phyloP scores from a whole-genome alignment of 2,329 filamentous ascomycete species.

The Bipolaris sorokiniana region DNA sequence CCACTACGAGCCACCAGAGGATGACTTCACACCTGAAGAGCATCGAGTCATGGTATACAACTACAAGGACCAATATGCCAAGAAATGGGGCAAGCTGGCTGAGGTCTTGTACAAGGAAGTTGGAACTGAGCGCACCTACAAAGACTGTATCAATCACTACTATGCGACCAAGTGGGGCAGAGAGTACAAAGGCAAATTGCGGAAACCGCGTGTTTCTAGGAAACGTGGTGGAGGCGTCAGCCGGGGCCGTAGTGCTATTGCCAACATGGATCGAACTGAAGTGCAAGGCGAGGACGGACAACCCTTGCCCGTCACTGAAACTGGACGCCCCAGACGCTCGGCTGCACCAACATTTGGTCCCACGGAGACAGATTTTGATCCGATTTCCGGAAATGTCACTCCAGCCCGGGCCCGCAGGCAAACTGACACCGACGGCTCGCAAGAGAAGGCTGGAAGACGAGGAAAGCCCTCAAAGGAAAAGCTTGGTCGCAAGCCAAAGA shows the following conservation, averaged over 20 bases:
- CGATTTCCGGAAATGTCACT: conserved; percentile 35
- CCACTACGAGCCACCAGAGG: conserved; percentile 73
- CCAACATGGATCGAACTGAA: conserved; percentile 53
- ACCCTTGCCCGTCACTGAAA: conserved; percentile 53
- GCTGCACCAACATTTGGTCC: conserved; percentile 76
- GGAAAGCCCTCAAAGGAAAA: conserved; percentile 51
- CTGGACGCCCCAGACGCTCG: conserved; percentile 57
- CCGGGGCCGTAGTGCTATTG: conserved; percentile 65
- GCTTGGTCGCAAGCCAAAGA: conserved; percentile 50
- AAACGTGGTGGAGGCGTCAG: conserved; percentile 45
- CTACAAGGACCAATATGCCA: conserved; percentile 73
- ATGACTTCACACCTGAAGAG: conserved; percentile 78
- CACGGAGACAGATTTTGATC: conserved; percentile 67
- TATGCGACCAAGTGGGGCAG: conserved; percentile 78
- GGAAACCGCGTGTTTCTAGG: conserved; percentile 38
- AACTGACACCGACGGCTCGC: conserved; percentile 41
- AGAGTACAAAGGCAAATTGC: conserved; percentile 76
- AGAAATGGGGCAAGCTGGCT: conserved; percentile 82
- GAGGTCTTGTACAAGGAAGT: conserved; percentile 60
- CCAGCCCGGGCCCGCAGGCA: conserved; percentile 45
- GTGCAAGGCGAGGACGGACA: conserved; percentile 47
- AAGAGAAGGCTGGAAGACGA: conserved; percentile 50
- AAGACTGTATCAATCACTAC: conserved; percentile 84
- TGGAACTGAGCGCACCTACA: conserved; percentile 69
- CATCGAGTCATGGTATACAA: conserved; percentile 72